These are phyloP conservation scores for Pisolithus tinctorius DNA, from an alignment of 768 basidiomycete genomes.

Conservation along the genomic window DNA sequence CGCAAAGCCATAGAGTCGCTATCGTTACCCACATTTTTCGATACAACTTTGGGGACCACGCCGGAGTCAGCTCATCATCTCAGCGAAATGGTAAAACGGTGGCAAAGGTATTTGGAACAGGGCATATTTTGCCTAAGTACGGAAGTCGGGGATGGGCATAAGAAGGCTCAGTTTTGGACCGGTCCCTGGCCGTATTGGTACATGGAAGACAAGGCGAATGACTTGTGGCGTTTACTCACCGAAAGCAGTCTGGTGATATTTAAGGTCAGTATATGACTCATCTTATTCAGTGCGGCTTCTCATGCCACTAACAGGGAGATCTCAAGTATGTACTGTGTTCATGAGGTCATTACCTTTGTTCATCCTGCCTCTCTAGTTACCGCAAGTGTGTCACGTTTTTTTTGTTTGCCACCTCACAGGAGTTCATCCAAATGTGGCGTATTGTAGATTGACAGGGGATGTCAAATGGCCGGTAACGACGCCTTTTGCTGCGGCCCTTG, in stretches of 20 bases:
- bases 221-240: slow-evolving; percentile 45
- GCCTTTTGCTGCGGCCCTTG: slow-evolving; percentile 65
- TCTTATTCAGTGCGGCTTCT: not conserved
- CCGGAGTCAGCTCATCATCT: slow-evolving; percentile 38
- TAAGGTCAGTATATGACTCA: slow-evolving; percentile 44
- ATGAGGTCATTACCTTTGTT: not conserved
- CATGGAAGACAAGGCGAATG: slow-evolving; percentile 47
- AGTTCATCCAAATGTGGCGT: slow-evolving; percentile 3
- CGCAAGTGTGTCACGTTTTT: slow-evolving; percentile 56
- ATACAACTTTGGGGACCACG: slow-evolving; percentile 12
- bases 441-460: slow-evolving; percentile 78
- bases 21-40: slow-evolving; percentile 55
- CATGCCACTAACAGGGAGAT: slow-evolving; percentile 53
- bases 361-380: slow-evolving; percentile 41
- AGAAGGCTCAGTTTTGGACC: slow-evolving; percentile 59
- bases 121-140: slow-evolving; percentile 66
- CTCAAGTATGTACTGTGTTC: slow-evolving; percentile 60
- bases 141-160: slow-evolving; percentile 24
- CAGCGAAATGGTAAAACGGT: slow-evolving; percentile 55
- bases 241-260: slow-evolving; percentile 70
- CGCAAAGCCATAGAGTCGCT: slow-evolving; percentile 47
- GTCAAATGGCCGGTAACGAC: slow-evolving; percentile 81
- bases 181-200: slow-evolving; percentile 72
- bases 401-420: not conserved
- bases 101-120: slow-evolving; percentile 61